Percentiles rank a stretch among this genome's conserved stretches.
These are phyloP conservation scores for Lonicera japonica DNA, from an alignment of 129 eudicot genomes.

Conservation along the genomic window DNA sequence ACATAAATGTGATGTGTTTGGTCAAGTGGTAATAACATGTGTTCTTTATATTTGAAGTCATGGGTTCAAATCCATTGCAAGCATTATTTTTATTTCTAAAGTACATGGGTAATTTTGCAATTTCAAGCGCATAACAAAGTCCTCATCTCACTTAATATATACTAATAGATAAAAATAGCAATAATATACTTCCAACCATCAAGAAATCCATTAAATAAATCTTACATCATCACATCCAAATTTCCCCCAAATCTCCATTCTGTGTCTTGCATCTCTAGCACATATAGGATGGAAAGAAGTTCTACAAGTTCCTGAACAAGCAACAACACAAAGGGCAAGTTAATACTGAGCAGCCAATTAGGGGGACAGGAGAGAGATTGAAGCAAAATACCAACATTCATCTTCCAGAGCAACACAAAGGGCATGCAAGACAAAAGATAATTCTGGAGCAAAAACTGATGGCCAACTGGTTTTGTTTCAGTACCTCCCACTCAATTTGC, in stretches of 20 bases:
- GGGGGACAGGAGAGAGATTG: neutral
- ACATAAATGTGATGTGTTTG: no score
- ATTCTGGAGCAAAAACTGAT: neutral
- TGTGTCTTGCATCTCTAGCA: constrained; percentile 89
- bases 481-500: no score
- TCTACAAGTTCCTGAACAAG: constrained; percentile 72
- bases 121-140: no score
- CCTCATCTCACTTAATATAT: no score
- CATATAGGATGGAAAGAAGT: constrained; percentile 93
- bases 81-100: no score
- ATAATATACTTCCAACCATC: no score
- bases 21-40: no score
- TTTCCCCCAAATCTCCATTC: constrained; percentile 98
- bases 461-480: no score
- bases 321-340: neutral
- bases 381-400: neutral
- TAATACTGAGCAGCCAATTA: neutral
- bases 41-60: no score
- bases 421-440: neutral
- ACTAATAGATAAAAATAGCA: no score
- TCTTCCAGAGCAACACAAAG: neutral
- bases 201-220: neutral
- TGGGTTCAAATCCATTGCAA: no score
- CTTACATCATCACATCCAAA: constrained; percentile 96
- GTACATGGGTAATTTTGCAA: no score